Percentiles rank a stretch among this genome's conserved stretches.
Conservation (phyloP, 768 basidiomycete species). For the Tubosaeta brunneosetosa region DNA sequence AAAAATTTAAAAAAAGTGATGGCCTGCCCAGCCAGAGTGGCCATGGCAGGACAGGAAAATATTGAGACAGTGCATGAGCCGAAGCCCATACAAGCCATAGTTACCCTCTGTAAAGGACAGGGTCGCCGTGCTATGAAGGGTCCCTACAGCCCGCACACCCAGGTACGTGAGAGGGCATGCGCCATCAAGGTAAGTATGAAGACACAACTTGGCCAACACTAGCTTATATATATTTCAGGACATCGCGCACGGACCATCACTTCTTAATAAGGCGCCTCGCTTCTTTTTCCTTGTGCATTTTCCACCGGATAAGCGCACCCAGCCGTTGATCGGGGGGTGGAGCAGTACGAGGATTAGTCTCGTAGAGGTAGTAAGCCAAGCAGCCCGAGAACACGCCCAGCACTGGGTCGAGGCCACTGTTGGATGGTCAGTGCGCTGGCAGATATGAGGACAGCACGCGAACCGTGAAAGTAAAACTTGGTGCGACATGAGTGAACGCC, state of each 20-base stretch:
- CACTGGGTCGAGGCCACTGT: conserved; percentile 63
- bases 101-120: conserved; percentile 45
- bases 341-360: conserved; percentile 72
- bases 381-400: conserved; percentile 75
- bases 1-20: conserved; percentile 12
- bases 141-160: conserved; percentile 54
- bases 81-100: conserved; percentile 50
- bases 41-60: conserved; percentile 70
- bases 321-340: conserved; percentile 54
- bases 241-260: conserved; percentile 16
- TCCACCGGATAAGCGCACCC: conserved; percentile 57
- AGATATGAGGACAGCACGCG: conserved; percentile 1
- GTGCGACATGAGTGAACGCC: conserved; percentile 38
- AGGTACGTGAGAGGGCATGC: conserved; percentile 48
- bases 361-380: conserved; percentile 75
- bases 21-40: conserved; percentile 42
- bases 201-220: fast-evolving
- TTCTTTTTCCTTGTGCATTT: conserved; percentile 28
- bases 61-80: conserved; percentile 77
- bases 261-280: neutral
- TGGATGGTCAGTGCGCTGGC: conserved; percentile 2
- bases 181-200: conserved; percentile 68
- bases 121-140: conserved; percentile 55
- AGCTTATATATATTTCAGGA: conserved; percentile 11
- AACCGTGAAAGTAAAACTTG: conserved; percentile 34